Base-by-base conservation (phyloP, 805 yeast genomes). In the Saccharomycopsis microspora region DNA sequence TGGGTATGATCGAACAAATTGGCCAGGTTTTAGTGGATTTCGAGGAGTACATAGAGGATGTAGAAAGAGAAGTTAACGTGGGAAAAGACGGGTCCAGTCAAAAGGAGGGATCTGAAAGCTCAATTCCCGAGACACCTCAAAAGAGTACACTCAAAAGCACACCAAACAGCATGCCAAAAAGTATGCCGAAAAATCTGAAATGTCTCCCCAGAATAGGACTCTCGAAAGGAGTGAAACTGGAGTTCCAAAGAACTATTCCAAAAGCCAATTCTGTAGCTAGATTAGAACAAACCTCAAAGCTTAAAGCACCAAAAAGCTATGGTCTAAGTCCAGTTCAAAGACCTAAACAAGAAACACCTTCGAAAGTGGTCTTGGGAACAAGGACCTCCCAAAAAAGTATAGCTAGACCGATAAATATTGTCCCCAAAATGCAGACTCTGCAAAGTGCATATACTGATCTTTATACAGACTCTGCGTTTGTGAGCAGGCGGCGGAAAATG, bases 21-120 rank as follows among this genome's bases (percentile, higher is more conserved):
- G 50, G 53, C 41, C 57, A 62, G 55, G 10, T 43, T 70, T 6
- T 52, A 68, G 6, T 65, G 64, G 45, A 48, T 69, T 7, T 58
- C 52, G 29, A 67, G 29, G 29, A n/a, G 8, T 10, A 7, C 32
- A 10, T 8, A 34, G 36, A 34, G 36, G 8, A 9, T 34, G 10
- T 34, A 9, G 36, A 8, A 34, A 34, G 36, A 34, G 10, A 34
- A 8, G 36, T n/a, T 34, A 34, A 8, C n/a, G 36, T 9, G 36
- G 36, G n/a, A 8, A 34, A 34, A 34, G 36, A 34, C 8, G 36
- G 36, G 19, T 19, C 19, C 19, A 19, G 19, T 19, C 19, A 19
- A 19, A 19, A 19, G 19, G 19, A 19, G 19, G 19, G 1, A 19
- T 19, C 19, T 19, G 19, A 19, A 19, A 19, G 19, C 19, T 19